phyloP scores from a whole-genome alignment of 768 basidiomycete species.

The Hypsizygus marmoreus region DNA sequence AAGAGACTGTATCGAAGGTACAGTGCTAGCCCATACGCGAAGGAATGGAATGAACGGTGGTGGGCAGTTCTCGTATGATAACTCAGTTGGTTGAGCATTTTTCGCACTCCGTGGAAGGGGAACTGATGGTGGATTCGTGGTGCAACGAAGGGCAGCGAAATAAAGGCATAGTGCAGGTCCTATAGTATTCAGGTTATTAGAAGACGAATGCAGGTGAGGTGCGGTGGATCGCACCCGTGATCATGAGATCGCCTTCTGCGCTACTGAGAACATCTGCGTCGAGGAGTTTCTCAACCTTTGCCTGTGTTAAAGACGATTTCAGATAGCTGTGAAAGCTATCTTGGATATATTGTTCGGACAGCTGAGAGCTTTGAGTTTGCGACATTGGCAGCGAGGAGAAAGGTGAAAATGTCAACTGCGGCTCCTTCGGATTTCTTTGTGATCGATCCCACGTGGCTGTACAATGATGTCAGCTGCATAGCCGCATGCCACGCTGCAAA shows the following conservation, averaged over 20 bases:
- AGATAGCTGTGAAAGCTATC: slow-evolving; percentile 84
- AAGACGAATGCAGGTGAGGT: neutral
- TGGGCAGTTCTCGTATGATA: slow-evolving; percentile 72
- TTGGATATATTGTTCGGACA: slow-evolving; percentile 69
- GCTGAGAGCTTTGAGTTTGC: too few species aligned
- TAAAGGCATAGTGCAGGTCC: slow-evolving; percentile 84
- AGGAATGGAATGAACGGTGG: slow-evolving; percentile 68
- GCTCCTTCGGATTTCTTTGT: too few species aligned
- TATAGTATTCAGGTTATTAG: slow-evolving; percentile 21
- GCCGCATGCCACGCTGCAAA: too few species aligned
- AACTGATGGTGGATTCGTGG: slow-evolving; percentile 77
- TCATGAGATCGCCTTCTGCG: slow-evolving; percentile 84
- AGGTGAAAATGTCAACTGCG: too few species aligned
- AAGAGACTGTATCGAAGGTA: slow-evolving; percentile 65
- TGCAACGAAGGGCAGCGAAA: slow-evolving; percentile 79
- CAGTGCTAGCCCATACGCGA: slow-evolving; percentile 68
- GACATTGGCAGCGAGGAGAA: too few species aligned
- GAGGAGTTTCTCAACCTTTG: slow-evolving; percentile 73
- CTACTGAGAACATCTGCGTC: slow-evolving; percentile 73
- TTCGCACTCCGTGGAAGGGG: slow-evolving; percentile 67
- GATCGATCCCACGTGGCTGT: too few species aligned
- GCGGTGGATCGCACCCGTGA: slow-evolving; percentile 58
- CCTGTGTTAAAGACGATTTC: slow-evolving; percentile 75
- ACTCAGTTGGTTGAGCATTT: slow-evolving; percentile 48
- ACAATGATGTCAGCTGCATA: too few species aligned